These are phyloP conservation scores for Lathyrus aphaca DNA, from an alignment of 306 rosid species.

Conservation along the genomic window DNA sequence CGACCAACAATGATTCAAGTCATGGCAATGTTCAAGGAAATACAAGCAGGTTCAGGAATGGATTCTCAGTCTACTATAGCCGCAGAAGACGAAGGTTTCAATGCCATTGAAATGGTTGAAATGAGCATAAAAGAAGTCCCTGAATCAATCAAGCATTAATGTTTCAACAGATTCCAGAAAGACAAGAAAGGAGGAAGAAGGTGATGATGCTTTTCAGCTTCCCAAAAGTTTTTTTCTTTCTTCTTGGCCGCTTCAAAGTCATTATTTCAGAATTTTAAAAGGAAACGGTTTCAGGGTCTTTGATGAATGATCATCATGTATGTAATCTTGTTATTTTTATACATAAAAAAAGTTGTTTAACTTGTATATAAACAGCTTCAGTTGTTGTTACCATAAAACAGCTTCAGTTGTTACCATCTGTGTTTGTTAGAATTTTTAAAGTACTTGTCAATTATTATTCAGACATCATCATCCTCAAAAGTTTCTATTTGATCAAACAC, in stretches of 20 bases:
- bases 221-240: constrained; percentile 47
- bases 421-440: constrained; percentile 46
- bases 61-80: constrained; percentile 84
- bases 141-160: constrained; percentile 62
- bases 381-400: constrained; percentile 58
- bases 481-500: constrained; percentile 5
- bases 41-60: constrained; percentile 88
- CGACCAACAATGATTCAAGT: constrained; percentile 95
- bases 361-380: constrained; percentile 85
- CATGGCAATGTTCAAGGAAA: constrained; percentile 89
- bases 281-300: constrained; percentile 48
- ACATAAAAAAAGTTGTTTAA: constrained; percentile 62
- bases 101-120: constrained; percentile 67
- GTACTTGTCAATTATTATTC: constrained; percentile 44
- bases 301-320: constrained; percentile 63
- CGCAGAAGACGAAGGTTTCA: constrained; percentile 61
- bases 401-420: constrained; percentile 53
- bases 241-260: constrained; percentile 44
- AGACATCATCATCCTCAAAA: constrained; percentile 45
- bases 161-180: constrained; percentile 17
- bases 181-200: constrained; percentile 54
- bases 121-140: constrained; percentile 93
- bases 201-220: constrained; percentile 45
- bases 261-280: constrained; percentile 29
- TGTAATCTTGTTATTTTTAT: constrained; percentile 80